phyloP scores from a whole-genome alignment of 345 rosid species.

The Cardiospermum halicacabum region DNA sequence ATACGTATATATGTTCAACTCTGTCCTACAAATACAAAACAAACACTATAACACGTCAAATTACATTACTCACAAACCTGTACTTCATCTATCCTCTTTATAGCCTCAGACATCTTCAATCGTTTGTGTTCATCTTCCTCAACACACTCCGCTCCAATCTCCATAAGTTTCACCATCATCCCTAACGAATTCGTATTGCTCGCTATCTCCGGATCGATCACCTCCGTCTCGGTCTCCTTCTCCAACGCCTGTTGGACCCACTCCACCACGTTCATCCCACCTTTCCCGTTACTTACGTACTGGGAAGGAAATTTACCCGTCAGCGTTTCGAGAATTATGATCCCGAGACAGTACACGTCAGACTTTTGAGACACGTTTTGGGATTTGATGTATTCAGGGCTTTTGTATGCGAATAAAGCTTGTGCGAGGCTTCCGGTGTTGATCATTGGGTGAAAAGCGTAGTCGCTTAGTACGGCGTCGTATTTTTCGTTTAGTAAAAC shows the following conservation, averaged over 20 bases:
- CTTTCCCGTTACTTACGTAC: conserved; percentile 48
- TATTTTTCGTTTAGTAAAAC: conserved; percentile 46
- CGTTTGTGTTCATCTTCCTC: conserved; percentile 47
- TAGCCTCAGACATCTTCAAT: conserved; percentile 47
- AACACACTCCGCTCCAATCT: conserved; percentile 56
- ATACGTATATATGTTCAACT: too few species aligned
- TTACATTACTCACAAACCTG: conserved; percentile 21
- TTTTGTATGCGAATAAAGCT: conserved; percentile 49
- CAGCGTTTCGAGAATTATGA: conserved; percentile 63
- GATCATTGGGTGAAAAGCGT: conserved; percentile 53
- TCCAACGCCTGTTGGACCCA: conserved; percentile 45
- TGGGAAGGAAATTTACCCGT: conserved; percentile 81
- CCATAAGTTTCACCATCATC: conserved; percentile 45
- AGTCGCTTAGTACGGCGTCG: conserved; percentile 63
- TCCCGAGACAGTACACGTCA: conserved; percentile 76
- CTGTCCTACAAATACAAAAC: too few species aligned
- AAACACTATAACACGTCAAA: too few species aligned
- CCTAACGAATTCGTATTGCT: conserved; percentile 21
- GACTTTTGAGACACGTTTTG: conserved; percentile 54
- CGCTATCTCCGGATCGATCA: conserved; percentile 68
- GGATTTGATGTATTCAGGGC: conserved; percentile 49
- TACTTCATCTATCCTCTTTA: conserved; percentile 52
- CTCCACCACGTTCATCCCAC: conserved; percentile 57
- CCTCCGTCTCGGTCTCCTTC: conserved; percentile 36
- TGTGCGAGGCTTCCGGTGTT: conserved; percentile 31